Base-by-base conservation (phyloP, 2,329 filamentous ascomycete genomes). In the Pezicula carpinea region DNA sequence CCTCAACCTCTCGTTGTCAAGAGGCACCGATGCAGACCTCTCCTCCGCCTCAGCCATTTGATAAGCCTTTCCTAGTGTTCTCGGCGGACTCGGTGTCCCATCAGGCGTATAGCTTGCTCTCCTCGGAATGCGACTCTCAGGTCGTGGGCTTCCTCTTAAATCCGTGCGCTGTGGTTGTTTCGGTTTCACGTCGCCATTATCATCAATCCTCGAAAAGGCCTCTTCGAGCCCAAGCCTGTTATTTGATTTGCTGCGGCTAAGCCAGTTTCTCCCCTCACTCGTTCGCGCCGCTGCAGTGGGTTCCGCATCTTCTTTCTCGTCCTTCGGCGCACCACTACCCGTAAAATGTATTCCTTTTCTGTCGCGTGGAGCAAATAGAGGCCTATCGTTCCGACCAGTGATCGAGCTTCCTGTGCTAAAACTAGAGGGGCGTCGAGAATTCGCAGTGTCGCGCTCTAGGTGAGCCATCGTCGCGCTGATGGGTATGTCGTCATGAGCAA, bases 181-280 rank as follows among this genome's bases (percentile, higher is more conserved):
- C 11, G 50, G 46, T 40, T 35, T 47, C 17, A 45, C 42, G 13
- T 31, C 40, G 4, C 31, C 45, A 44, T 50, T 52, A 6, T 48
- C 48, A 41, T 53, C 51, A 7, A 47, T 49, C 40, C 44, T 50
- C 11, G 13, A 10, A 42, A 50, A 55, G 17, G 53, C 53, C 33
- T 55, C 53, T 33, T 21, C 39, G 5, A 55, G 39, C 14, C 49
- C 44, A 22, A 53, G 42, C 23, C 23, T 41, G 13, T 29, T 29
- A 5, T 31, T 50, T 22, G 39, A 18, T 35, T 33, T 41, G 22
- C n/a, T 29, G 10, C 36, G 26, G 32, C 40, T 50, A 33, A 47
- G 18, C 50, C 50, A 53, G 19, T 40, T 40, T n/a, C 38, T 15
- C 19, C 38, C 22, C 10, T 22, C 19, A 40, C 18, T 14, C 15